Evolutionary conservation across 169 alveolate genomes (phyloP), one percentile per base, ranked within the genome.

Genomic region (Plasmodium cynomolgi): DNA sequence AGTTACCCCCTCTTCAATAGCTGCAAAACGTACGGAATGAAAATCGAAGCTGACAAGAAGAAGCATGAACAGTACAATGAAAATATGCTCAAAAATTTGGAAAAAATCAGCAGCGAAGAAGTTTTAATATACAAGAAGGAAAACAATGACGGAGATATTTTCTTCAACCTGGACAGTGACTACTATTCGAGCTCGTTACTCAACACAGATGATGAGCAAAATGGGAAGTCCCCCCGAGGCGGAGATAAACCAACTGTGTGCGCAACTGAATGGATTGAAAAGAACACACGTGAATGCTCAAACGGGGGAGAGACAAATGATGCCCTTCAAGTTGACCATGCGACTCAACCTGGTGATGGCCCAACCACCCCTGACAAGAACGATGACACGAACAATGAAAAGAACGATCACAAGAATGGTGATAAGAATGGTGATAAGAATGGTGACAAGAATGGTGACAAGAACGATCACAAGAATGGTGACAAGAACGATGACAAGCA

Each of bases 11-110:
- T 62, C 37, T 39, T 80, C 77, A 90, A 90, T 80, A 90, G 90
- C 72, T 90, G 94, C 82, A 39, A 90, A 90, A 20, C 90, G 5
- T 90, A 90, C 72, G 94, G 94, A 80, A 90, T 90, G 94, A 90
- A 90, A 80, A 90, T 90, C 9, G 94, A 90, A 39, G 94, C 94
- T n/a, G 94, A 90, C 33, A 90, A 90, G 39, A 79, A 80, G 74
- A 58, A 90, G 68, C 71, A 90, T 9, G 90, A 90, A 56, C 29
- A 90, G 50, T 81, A 80, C 34, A 90, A 90, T 23, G n/a, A 80
- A 34, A 79, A 34, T 9, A 29, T 88, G 41, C 17, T 88, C 13
- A 77, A 80, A 13, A 88, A 74, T 68, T 80, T 88, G 34, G 34
- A 79, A 20, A 88, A 88, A 80, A 80, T 88, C 1, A 39, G 75